A percentile compares a stretch with the other conserved stretches of the same genome.
These are phyloP conservation scores for Solanum aculeatissimum DNA, from an alignment of 305 asterid species.

Conservation along the genomic window DNA sequence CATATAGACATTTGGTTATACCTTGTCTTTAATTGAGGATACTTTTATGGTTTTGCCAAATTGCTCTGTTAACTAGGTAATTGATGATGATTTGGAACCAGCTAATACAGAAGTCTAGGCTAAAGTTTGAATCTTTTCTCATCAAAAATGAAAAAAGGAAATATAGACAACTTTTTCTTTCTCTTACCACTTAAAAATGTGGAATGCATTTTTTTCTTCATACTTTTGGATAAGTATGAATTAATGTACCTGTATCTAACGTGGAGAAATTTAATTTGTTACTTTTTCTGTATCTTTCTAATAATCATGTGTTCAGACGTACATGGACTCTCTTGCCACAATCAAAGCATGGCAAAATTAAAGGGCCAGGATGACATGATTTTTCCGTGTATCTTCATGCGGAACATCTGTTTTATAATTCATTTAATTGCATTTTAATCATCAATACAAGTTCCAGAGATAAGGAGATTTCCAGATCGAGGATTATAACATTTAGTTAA, in stretches of 20 bases:
- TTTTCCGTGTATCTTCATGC: neutral
- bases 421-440: neutral
- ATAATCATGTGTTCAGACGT: neutral
- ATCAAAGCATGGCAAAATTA: neutral
- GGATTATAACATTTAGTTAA: neutral
- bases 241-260: neutral
- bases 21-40: neutral
- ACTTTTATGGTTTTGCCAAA: neutral
- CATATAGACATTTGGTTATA: neutral
- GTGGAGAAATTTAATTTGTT: too few species aligned
- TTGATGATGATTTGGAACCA: neutral
- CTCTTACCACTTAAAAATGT: neutral
- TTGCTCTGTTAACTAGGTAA: neutral
- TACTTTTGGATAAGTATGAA: neutral
- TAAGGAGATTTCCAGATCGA: neutral
- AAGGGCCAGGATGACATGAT: neutral
- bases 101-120: neutral
- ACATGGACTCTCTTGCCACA: neutral
- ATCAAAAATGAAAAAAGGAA: neutral
- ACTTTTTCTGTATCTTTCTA: neutral
- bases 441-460: neutral
- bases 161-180: neutral
- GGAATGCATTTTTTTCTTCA: neutral
- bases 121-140: neutral
- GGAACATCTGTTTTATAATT: neutral